Evolutionary conservation across 1,284 basidiomycete species (phyloP).

Genomic region (Ganoderma boninense): DNA sequence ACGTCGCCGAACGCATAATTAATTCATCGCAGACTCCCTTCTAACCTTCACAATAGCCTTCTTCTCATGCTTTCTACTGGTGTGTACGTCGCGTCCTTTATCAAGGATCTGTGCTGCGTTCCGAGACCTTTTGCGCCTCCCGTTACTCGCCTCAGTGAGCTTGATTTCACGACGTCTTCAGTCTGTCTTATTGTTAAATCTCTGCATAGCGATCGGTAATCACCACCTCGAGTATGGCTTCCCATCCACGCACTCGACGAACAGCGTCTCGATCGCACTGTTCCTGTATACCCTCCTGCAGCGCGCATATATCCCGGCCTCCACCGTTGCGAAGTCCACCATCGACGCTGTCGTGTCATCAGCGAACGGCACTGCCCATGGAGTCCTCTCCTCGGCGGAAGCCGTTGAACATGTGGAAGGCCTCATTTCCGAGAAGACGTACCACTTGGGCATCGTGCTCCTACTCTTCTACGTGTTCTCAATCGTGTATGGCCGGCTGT

Average conservation of each 20-base stretch:
- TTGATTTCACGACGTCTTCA: no score
- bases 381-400: constrained; percentile 16
- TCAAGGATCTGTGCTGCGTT: constrained; percentile 92
- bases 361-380: not conserved
- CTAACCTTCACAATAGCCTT: constrained; percentile 53
- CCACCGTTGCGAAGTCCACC: constrained; percentile 17
- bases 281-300: constrained; percentile 72
- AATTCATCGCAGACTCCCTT: not conserved
- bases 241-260: constrained; percentile 96
- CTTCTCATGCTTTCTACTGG: constrained; percentile 81
- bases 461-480: constrained; percentile 75
- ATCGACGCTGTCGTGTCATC: not conserved
- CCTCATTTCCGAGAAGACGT: constrained; percentile 54
- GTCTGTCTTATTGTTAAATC: no score
- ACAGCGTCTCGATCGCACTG: constrained; percentile 88
- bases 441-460: constrained; percentile 50
- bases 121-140: constrained; percentile 93
- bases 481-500: constrained; percentile 90
- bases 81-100: constrained; percentile 84
- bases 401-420: constrained; percentile 14
- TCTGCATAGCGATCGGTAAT: constrained; percentile 81
- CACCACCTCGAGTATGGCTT: constrained; percentile 95
- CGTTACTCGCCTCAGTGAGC: constrained; percentile 86
- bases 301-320: constrained; percentile 49
- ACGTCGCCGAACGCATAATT: constrained; percentile 41